Base-by-base conservation (phyloP, 805 yeast species). In the Candida stauntonica region DNA sequence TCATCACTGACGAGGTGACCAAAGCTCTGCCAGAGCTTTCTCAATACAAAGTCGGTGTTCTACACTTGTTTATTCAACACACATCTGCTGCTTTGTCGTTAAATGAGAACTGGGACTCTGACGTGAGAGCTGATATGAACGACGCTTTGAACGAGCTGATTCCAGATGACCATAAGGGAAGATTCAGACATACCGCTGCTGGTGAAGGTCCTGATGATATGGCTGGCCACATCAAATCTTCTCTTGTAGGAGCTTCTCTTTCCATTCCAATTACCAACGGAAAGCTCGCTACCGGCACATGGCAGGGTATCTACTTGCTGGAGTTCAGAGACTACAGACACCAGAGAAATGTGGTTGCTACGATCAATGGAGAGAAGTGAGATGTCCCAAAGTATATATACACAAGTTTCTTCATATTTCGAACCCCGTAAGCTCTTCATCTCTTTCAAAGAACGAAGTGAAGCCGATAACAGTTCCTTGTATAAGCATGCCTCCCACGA, bases 161-260 rank as follows among this genome's bases (percentile, higher is more conserved):
- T 3, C 94, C 94, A 0, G 91, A 84, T 51, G 72, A 71, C 42
- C 49, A 47, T 11, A 45, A 51, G 29, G 57, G 55, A 2, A 44
- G 48, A 26, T 55, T 54, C 36, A 34, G 35, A 24, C 60, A 55
- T 31, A 45, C 51, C 2, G 40, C 41, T 5, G 75, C 72, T 12
- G 91, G 81, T 38, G 94, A 85, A 59, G 94, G 86, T 1, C 71
- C 84, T 3, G 94, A 86, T 55, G 94, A 85, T 56, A 81, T 84
- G 88, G 86, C 91, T 2, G 84, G 89, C 1, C 94, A 85, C 58
- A 78, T 79, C 36, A 79, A 83, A 54, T 69, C 83, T 15, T 61
- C 75, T 2, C 43, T 75, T 33, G 70, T 81, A 8, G 93, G 94
- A 15, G 81, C 77, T 7, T 68, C 77, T 4, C 62, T 85, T 19